Base-by-base conservation (phyloP, 2,329 filamentous ascomycete species). In the Furcasterigmium sp. region DNA sequence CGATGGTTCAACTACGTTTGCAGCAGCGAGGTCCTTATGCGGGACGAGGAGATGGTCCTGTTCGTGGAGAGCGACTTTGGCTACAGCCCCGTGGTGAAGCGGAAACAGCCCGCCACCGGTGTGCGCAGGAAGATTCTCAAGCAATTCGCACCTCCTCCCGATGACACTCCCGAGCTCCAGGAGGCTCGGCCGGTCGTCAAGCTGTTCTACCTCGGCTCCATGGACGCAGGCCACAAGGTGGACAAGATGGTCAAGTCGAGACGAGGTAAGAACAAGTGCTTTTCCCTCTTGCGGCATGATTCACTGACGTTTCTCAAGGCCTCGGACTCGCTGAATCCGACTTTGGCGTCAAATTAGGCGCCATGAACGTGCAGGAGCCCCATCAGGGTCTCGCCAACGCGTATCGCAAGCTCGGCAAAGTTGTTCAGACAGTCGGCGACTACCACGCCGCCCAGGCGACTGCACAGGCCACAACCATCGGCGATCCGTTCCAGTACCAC, bases 21-120 rank as follows among this genome's bases (percentile, higher is more conserved):
- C 68, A 80, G 80, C 56, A 97, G 93, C 54, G 91, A 97, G 28
- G 83, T 94, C 1, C 78, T 98, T 8, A 95, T 95, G 73, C 82
- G 86, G 49, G 93, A 98, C 60, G 91, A 97, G 49, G 93, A 98
- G 67, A 91, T 97, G 82, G 82, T 96, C 5, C 83, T 97, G 47
- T 98, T 98, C 56, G 90, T 98, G n/a, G 93, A 98, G 67, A 95
- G 89, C 60, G 93, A 98, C 63, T 97, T 96, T 63, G 93, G 93
- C 32, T 98, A 98, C 65, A 96, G 90, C 57, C 93, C 93, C 2
- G 86, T 97, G 58, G 84, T 96, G 37, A 85, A 91, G 63, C 89
- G 90, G 76, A 95, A 94, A 72, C 93, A 98, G 64, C 93, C 93
- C 18, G 93, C 93, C 8, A 98, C 93, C 2, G 93, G 93, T 35